phyloP scores from a whole-genome alignment of 257 asterid genomes.

The Lantana camara region DNA sequence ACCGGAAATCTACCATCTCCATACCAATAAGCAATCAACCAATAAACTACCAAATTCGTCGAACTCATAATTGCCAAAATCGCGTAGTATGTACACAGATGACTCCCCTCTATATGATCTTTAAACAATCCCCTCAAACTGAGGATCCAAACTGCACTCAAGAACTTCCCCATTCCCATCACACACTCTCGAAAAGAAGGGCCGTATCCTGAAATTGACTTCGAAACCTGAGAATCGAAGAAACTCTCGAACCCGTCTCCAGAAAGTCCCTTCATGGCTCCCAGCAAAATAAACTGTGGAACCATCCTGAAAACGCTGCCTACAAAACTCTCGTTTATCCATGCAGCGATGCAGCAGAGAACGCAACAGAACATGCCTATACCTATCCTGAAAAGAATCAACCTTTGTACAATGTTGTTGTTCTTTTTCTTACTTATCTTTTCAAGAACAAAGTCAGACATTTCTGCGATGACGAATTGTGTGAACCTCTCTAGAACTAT shows the following conservation, averaged over 20 bases:
- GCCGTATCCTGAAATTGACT: neutral
- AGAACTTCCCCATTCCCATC: neutral
- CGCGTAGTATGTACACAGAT: neutral
- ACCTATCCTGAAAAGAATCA: conserved; percentile 4
- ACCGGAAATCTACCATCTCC: neutral
- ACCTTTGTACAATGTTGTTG: neutral
- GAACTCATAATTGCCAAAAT: neutral
- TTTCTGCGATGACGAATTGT: neutral
- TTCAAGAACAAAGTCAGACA: neutral
- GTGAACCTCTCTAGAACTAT: neutral
- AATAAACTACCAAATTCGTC: neutral
- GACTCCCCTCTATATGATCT: neutral
- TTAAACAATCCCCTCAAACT: neutral
- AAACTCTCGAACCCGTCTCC: conserved; percentile 7
- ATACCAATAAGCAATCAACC: conserved; percentile 3
- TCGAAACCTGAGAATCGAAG: conserved; percentile 17
- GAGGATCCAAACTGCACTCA: conserved; percentile 16
- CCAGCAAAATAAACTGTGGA: conserved; percentile 25
- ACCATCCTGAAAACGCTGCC: neutral
- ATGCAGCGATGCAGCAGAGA: conserved; percentile 22
- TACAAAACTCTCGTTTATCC: conserved; percentile 21
- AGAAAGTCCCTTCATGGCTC: conserved; percentile 24
- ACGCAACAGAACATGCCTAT: conserved; percentile 25
- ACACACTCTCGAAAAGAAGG: neutral
- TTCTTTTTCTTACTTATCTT: neutral